Base-by-base conservation (phyloP, 2,329 filamentous ascomycete species). In the Fonsecaea nubica region DNA sequence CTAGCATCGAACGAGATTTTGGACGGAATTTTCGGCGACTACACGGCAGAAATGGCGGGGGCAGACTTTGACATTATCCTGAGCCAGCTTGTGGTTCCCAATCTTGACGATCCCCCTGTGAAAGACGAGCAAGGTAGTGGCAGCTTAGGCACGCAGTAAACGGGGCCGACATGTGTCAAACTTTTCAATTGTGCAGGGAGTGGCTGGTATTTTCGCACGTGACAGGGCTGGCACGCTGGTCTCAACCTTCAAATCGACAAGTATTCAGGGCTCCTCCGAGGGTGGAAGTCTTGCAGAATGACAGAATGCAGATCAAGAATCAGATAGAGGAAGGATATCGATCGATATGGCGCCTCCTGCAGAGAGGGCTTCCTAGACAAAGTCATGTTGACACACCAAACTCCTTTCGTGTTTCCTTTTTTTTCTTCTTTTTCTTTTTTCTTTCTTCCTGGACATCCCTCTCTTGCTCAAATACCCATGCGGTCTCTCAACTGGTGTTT, bases 41-140 rank as follows among this genome's bases (percentile, higher is more conserved):
- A 50, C 45, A 50, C 45, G 45, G 45, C 21, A 25, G 45, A 50
- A 13, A 50, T 50, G 45, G 45, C 52, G 2, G 52, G 52, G 13
- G 52, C 52, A 36, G 52, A 55, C 3, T 55, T 55, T 30, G 52
- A 55, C 30, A 18, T 15, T 9, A 35, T 55, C 52, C 21, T 55
- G 30, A 33, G 33, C 15, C 30, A 55, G 33, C 33, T 55, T 13
- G 10, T 12, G 30, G 52, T 12, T 4, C n/a, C 12, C 2, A 13
- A 36, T 2, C 9, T 55, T 15, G n/a, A 8, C 30, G 33, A 33
- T 33, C 4, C 3, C n/a, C 52, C 30, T 33, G 25, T n/a, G 21
- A 35, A 12, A 12, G 30, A 33, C 6, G 30, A 55, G 30, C 13
- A 35, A 25, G 25, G 25, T 25, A 2, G 25, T 8, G 52, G 33